Conservation (phyloP, 768 basidiomycete species). For the Boletellus emodensis region DNA sequence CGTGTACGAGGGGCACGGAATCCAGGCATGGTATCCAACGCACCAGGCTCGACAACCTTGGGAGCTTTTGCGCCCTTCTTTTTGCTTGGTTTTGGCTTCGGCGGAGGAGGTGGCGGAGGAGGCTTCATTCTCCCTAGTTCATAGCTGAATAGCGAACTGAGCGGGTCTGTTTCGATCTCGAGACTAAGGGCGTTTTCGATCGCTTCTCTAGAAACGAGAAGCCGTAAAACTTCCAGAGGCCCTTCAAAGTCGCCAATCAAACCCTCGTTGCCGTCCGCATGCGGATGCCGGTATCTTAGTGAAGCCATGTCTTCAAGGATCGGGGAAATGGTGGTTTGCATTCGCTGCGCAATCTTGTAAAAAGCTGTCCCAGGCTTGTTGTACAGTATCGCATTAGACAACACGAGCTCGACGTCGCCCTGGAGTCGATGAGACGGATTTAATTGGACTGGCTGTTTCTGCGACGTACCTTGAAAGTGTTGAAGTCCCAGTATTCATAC, state of each 20-base stretch:
- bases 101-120: conserved; percentile 53
- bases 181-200: conserved; percentile 54
- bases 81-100: conserved; percentile 39
- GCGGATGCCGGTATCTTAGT: conserved; percentile 15
- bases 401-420: conserved; percentile 80
- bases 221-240: conserved; percentile 49
- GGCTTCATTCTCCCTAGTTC: conserved; percentile 62
- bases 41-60: conserved; percentile 19
- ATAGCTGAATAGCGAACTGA: conserved; percentile 64
- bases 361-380: conserved; percentile 72
- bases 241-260: conserved; percentile 74
- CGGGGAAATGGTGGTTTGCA: conserved; percentile 44
- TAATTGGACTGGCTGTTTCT: not conserved
- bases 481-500: conserved; percentile 77
- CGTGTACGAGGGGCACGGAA: conserved; percentile 51
- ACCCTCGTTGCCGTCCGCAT: conserved; percentile 3
- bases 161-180: conserved; percentile 51
- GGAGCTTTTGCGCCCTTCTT: conserved; percentile 32
- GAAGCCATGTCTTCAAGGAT: conserved; percentile 31
- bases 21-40: conserved; percentile 40
- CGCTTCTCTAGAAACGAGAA: conserved; percentile 49
- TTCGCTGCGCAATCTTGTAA: conserved; percentile 64
- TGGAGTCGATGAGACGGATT: conserved; percentile 24
- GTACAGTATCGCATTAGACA: conserved; percentile 83
- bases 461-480: conserved; percentile 60